Evolutionary conservation across 2,329 filamentous ascomycete species (phyloP), one percentile per base, ranked within the genome.

Genomic region (Stenocarpella maydis): DNA sequence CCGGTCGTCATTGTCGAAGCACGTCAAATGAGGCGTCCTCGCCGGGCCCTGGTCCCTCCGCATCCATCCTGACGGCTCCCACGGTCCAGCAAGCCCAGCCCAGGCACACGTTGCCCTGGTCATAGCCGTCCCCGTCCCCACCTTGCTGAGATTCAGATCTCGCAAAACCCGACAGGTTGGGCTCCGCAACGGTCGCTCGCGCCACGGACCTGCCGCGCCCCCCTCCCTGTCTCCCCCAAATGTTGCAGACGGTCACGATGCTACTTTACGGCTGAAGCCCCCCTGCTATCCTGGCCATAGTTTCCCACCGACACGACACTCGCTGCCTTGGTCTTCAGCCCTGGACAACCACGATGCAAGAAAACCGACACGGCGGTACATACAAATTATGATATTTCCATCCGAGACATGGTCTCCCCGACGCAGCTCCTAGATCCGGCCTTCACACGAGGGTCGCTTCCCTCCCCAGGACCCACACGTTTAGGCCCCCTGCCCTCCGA

Each of bases 71-170:
- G 34, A 55, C 50, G 15, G 45, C 21, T 26, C 58, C 26, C 58
- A 26, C 55, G 17, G 37, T 17, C 39, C 39, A 14, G 24, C 54
- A 37, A 60, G 54, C 7, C 50, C 63, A 41, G 37, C 9, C 52
- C 50, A 66, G 64, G 26, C 26, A 66, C 64, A 39, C 58, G 58
- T 61, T 41, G 28, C 41, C 58, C 43, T 61, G 26, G 34, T 61
- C 26, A 45, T 28, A 47, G 41, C n/a, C n/a, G n/a, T n/a, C n/a
- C n/a, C 41, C 41, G 58, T 61, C 58, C n/a, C 58, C 58, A 61
- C 58, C 47, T 47, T 61, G 58, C 64, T 67, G 64, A 67, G 64
- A 67, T 67, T 67, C 64, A 67, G 64, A 67, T 67, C 64, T 67
- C 52, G 52, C 64, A 67, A 55, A 67, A 67, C 64, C 64, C 64